These are phyloP conservation scores for Gracilaria gracilis DNA, from an alignment of 23 red algal species.

Conservation along the genomic window DNA sequence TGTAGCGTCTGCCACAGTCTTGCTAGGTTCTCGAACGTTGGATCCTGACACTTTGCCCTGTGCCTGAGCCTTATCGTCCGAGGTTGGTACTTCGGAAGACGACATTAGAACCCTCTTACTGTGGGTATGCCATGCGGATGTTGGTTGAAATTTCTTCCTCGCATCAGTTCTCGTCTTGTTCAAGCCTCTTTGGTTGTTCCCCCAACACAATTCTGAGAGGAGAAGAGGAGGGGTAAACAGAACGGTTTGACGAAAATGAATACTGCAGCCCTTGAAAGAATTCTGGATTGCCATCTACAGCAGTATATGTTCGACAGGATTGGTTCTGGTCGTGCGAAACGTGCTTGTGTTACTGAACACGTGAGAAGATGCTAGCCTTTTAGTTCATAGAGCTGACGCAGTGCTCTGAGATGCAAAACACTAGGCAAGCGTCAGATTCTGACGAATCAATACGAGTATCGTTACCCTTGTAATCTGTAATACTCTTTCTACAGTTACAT, in stretches of 20 bases:
- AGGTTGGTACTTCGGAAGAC: background rate
- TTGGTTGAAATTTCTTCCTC: background rate
- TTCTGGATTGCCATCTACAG: background rate
- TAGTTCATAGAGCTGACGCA: no score
- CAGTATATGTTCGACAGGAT: no score
- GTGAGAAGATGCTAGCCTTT: no score
- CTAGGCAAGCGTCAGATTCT: no score
- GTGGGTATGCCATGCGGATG: background rate
- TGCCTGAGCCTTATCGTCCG: background rate
- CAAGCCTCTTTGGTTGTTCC: background rate
- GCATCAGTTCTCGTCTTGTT: background rate
- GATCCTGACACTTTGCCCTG: background rate
- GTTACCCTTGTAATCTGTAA: no score
- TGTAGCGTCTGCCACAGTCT: background rate
- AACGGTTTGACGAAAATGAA: background rate
- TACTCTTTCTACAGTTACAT: no score
- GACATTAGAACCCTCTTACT: conserved; percentile 12
- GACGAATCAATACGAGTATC: no score
- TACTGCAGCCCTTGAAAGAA: background rate
- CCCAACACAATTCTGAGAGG: background rate
- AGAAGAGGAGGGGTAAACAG: background rate
- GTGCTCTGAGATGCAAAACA: no score
- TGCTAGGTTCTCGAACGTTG: background rate
- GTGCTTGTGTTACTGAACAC: no score
- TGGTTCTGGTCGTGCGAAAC: no score